Evolutionary conservation across 2,329 filamentous ascomycete genomes (phyloP), one percentile per base, ranked within the genome.

Genomic region (Ophiobolus disseminans): DNA sequence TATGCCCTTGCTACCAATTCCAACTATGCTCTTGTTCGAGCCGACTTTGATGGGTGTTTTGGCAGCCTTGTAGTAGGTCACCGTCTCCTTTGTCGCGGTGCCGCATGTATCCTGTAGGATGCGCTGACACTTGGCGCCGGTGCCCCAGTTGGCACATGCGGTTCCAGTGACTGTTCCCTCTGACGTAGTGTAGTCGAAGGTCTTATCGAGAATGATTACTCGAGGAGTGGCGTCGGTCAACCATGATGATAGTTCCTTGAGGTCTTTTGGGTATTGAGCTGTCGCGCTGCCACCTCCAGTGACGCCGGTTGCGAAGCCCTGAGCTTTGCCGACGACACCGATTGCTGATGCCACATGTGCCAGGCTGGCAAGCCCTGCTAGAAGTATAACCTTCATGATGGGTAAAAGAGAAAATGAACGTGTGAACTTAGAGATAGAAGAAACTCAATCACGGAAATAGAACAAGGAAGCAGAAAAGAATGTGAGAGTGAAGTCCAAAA

Each of bases 1-100:
- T 4, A 76, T 60, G 23, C 69, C 75, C 17, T 60, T 66, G 34
- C 51, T 67, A 3, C 74, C 75, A 16, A 67, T 61, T 5, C 75
- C 75, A 17, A 78, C 49, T 28, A 77, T 64, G 1, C 70, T 69
- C 58, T 78, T 78, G 53, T 78, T 68, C 23, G 67, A 72, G 4
- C 48, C 64, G 2, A 77, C 65, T 6, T 62, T 58, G 54, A 73
- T 71, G 7, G 47, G 40, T 2, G 44, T 36, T 1, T 47, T 36
- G 20, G 61, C 58, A 1, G 66, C 68, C 11, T 62, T 66, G 53
- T 72, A 63, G 50, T 73, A 73, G 5, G 56, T 69, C n/a, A 58
- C 52, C 16, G 25, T 28, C 25, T 28, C 25, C 25, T 34, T 48
- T 30, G 55, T 41, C 5, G 37, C 53, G 40, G 46, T 46, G 34